Base-by-base conservation (phyloP, 2,329 filamentous ascomycete species). In the Sodiomyces alkalinus region DNA sequence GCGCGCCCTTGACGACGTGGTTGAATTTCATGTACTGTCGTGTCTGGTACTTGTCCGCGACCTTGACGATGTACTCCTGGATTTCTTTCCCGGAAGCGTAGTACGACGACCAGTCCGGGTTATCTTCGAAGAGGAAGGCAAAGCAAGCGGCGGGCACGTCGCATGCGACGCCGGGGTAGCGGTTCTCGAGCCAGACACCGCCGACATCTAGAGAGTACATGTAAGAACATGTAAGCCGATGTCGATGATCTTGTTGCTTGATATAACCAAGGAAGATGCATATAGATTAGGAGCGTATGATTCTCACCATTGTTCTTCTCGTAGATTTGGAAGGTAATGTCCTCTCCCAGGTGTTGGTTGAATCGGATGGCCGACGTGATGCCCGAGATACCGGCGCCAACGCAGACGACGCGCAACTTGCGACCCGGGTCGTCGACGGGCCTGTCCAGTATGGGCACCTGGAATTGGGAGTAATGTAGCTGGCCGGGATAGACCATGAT, bases 61-160 rank as follows among this genome's bases (percentile, higher is more conserved):
- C 30, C 37, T 70, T 54, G 54, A n/a, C n/a, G n/a, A 65, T 61
- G 37, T 74, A 70, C 3, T 56, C 49, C 12, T 56, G 43, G 24
- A 74, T 76, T 29, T 75, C 70, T 3, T 45, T 42, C 1, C 68
- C 69, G 32, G 61, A 58, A 3, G 68, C 66, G 37, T 69, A 74
- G 36, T 66, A 62, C 27, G 64, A 56, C 0, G 55, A 58, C 68
- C 71, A 75, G 32, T 71, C 52, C 0, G 63, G 64, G 28, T 74
- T 73, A 1, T 66, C 67, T 3, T 57, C 52, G 39, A 70, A 74
- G 0, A 22, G 67, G 56, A 31, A 74, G 52, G 43, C 41, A n/a
- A n/a, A n/a, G n/a, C n/a, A n/a, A n/a, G n/a, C n/a, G n/a, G 41
- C 38, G 3, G 42, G 41, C 13, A 43, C 37, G 15, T 43, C 39